Base-by-base conservation (phyloP, 208 protist genomes). In the Leishmania tarentolae region DNA sequence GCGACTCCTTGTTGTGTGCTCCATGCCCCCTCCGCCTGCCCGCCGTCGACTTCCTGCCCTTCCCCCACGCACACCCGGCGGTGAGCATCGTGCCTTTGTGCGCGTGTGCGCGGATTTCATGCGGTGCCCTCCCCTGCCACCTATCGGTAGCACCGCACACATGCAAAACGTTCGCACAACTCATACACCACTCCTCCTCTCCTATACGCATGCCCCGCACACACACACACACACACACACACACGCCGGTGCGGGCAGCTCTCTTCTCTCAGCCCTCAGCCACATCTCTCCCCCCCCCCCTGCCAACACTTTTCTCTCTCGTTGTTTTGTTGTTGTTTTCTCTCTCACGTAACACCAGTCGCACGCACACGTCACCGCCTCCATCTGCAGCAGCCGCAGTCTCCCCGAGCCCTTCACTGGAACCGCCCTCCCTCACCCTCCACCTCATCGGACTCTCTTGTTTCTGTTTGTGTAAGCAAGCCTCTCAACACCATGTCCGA, bases 401-500 rank as follows among this genome's bases (percentile, higher is more conserved):
- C 68, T 44, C 68, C 5, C 68, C 13, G 7, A 28, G 35, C 13
- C 35, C 40, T 24, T 31, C 21, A 2, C n/a, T n/a, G n/a, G n/a
- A n/a, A n/a, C 17, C 66, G 17, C 40, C 7, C 66, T 28, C 7
- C 40, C 66, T 28, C 66, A 35, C 40, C 50, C 37, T 24, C n/a
- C 72, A 31, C 68, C 35, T 81, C n/a, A 52, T 75, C 19, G 68
- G 59, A 75, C 72, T 46, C n/a, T 83, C 21, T 70, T 47, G 50
- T 24, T 79, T 35, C 6, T 44, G 19, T 19, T 15, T 56, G 52
- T 52, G n/a, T 66, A 66, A 42, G n/a, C 44, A 73, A 8, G 11
- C 50, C 31, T 44, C 5, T 31, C 40, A 80, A 2, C 31, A 50
- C 52, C 76, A 86, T 83, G 83, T 52, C 83, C 28, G 83, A 86